Evolutionary conservation across 192 early-diverging fungal genomes (phyloP).

Genomic region (Podila verticillata): DNA sequence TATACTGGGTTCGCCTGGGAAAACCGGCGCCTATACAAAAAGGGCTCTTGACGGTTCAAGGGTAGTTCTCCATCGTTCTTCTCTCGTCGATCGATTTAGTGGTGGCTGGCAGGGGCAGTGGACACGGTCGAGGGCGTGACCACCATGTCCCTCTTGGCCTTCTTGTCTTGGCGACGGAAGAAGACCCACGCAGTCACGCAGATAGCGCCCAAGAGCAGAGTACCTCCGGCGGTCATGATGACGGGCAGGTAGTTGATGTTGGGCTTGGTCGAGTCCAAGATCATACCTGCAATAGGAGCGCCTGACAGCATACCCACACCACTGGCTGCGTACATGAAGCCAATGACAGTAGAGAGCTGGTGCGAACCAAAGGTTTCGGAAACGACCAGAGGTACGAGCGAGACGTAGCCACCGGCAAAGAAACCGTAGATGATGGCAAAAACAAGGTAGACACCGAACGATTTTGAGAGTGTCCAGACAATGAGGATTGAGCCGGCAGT

Average conservation of each 20-base stretch:
- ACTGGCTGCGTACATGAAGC: constrained; percentile 55
- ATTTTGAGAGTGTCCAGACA: constrained; percentile 44
- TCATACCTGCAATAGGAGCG: constrained; percentile 44
- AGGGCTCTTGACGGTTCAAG: too few relatives aligned
- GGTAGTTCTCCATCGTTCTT: neutral
- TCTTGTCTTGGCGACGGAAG: constrained; percentile 35
- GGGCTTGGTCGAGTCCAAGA: constrained; percentile 38
- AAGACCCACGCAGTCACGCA: constrained; percentile 39
- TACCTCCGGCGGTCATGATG: constrained; percentile 39
- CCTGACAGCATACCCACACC: constrained; percentile 56
- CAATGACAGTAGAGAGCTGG: constrained; percentile 54
- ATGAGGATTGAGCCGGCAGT: constrained; percentile 40
- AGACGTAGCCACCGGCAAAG: constrained; percentile 60
- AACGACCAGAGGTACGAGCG: constrained; percentile 44
- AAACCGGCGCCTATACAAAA: too few relatives aligned
- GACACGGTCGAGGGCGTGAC: constrained; percentile 8
- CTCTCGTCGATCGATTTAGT: neutral
- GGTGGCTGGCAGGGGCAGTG: constrained; percentile 1
- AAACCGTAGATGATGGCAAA: constrained; percentile 61
- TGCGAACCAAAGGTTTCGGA: constrained; percentile 54
- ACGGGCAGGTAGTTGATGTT: constrained; percentile 42
- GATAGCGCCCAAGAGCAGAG: constrained; percentile 28
- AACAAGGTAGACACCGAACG: constrained; percentile 30
- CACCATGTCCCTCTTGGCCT: constrained; percentile 17
- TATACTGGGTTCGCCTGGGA: too few relatives aligned